Evolutionary conservation across 176 grass and related monocot genomes (phyloP).

Genomic region (Dendrocalamus sinicus): DNA sequence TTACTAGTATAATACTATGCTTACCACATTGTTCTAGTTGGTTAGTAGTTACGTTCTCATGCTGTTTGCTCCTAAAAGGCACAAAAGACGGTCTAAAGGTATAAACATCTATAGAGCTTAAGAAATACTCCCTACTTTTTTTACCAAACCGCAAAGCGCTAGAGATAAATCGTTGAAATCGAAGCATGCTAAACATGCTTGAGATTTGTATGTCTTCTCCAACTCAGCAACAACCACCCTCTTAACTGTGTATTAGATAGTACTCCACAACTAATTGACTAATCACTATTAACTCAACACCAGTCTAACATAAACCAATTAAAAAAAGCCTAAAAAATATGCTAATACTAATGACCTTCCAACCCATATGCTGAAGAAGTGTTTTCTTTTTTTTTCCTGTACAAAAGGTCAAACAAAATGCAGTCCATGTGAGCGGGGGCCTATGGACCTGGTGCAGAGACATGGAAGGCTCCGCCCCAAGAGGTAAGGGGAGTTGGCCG

Average conservation of each 20-base stretch:
- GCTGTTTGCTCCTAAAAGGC: not conserved
- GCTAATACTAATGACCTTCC: not conserved
- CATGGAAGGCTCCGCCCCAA: slow-evolving; percentile 26
- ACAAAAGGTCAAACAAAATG: not conserved
- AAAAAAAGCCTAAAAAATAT: not conserved
- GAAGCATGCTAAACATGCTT: not conserved
- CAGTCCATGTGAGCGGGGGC: not conserved
- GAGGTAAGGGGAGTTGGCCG: slow-evolving; percentile 44
- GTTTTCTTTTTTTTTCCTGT: not conserved
- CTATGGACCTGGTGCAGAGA: slow-evolving; percentile 46
- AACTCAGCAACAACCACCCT: not conserved
- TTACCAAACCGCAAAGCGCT: not conserved
- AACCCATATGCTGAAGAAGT: too few relatives aligned
- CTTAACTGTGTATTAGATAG: not conserved
- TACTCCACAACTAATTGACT: not conserved
- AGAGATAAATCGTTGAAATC: not conserved
- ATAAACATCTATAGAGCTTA: not conserved
- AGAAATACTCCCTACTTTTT: not conserved
- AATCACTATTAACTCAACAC: not conserved
- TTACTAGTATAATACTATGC: not conserved
- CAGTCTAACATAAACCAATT: not conserved
- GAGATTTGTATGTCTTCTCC: not conserved
- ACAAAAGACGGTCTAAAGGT: not conserved
- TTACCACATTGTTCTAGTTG: not conserved
- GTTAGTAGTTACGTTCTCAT: not conserved